Evolutionary conservation across 2,329 filamentous ascomycete species (phyloP), one percentile per base, ranked within the genome.

Genomic region (Calonectria crousiana): DNA sequence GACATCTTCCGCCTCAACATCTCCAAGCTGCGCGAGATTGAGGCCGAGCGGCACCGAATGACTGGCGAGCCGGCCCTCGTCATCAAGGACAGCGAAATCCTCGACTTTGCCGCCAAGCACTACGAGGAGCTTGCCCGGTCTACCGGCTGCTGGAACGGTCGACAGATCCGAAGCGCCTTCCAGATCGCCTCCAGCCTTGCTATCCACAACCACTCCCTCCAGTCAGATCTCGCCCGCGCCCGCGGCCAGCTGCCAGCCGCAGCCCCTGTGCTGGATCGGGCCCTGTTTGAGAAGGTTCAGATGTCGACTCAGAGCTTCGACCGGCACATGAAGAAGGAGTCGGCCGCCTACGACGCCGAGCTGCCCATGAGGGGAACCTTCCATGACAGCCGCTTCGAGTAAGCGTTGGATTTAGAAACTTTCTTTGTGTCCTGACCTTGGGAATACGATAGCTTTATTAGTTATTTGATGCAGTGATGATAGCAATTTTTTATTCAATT

Each of bases 261-360:
- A 0, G 85, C 81, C 2, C 85, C 85, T 0, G 78, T 86, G 1
- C 76, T 86, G 3, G 84, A 85, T n/a, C 81, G 83, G 1, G 69
- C 76, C 6, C 75, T 85, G 72, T 86, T 86, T 34, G 84, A 86
- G 65, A 86, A 86, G 81, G 84, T 86, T 11, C 84, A 86, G 80
- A 82, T 86, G 84, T 86, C 85, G 73, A 86, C 85, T 3, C 82
- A 85, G 79, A 85, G 84, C 76, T 86, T 86, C 72, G 84, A 86
- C 23, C 78, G 79, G 36, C 85, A 86, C 64, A 86, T 86, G 85
- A 84, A 83, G 80, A 85, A 85, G 74, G 81, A 85, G 53, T 79
- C 83, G 56, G 83, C 83, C 0, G 67, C 49, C 11, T 83, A 81
- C 47, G 84, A 85, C 9, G 72, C 71, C 0, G 84, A 85, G 1